Base-by-base conservation (phyloP, 805 yeast species). In the Candida michaelii region DNA sequence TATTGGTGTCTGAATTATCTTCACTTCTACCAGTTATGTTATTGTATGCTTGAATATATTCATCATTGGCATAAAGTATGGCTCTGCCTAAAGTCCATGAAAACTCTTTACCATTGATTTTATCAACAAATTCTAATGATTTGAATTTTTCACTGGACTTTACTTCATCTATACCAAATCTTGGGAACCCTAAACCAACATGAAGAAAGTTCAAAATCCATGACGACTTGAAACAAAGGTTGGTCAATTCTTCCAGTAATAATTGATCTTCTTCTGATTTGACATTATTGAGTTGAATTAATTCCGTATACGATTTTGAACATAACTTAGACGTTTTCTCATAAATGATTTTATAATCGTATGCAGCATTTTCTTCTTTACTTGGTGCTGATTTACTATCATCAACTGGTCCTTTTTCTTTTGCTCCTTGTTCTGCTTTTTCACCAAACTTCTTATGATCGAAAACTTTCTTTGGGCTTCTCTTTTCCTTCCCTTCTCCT, bases 81-180 rank as follows among this genome's bases (percentile, higher is more conserved):
- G 89, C 89, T 27, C 82, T 59, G 4, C 83, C 83, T 39, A 75
- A 53, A 5, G 82, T 77, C 83, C 83, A 79, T 1, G 79, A 69
- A 43, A 74, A 76, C 2, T 71, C 61, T 24, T 69, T 62, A 1
- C 73, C 76, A 25, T 64, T 66, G 38, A 72, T 45, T 23, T 61
- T 56, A 56, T 73, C 67, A 21, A 74, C 73, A 13, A 79, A 64
- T 34, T 66, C 66, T 33, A 80, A 65, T 1, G 73, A 62, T 24
- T 66, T 62, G 49, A 57, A 58, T 23, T 51, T 49, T 8, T 45
- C 47, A 5, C 47, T 49, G 13, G 52, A 51, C 12, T 52, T 52
- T 10, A 31, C 46, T 43, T 62, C 55, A 47, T 71, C 78, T 16
- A 69, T 65, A 0, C 76, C 79, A 47, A 69, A 66, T 38, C 79